Conservation (phyloP, 305 asterid species). For the Salvia sclarea region DNA sequence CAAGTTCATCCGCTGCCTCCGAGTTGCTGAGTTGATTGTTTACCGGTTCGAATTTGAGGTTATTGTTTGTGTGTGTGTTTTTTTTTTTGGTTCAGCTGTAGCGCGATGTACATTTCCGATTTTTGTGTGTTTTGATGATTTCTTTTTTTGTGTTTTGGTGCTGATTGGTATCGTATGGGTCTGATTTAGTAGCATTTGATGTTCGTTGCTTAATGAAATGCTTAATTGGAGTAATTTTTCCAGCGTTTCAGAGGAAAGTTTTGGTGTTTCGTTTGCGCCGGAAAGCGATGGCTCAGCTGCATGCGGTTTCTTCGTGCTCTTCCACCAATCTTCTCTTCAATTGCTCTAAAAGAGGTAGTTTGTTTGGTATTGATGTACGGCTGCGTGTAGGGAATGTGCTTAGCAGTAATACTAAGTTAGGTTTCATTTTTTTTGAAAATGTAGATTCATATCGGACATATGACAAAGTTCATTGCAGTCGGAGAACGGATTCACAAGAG, state of each 20-base stretch:
- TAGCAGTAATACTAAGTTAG: not conserved
- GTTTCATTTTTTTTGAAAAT: constrained; percentile 13
- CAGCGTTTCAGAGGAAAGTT: constrained; percentile 13
- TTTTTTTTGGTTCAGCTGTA: not conserved
- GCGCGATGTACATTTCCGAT: not conserved
- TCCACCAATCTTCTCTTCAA: constrained; percentile 40
- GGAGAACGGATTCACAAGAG: constrained; percentile 34
- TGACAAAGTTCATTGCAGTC: constrained; percentile 34
- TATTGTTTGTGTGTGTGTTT: not conserved
- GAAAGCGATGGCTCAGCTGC: constrained; percentile 56
- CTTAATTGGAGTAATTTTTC: too few species aligned
- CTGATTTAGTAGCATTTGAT: not conserved
- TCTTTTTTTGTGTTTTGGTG: not conserved
- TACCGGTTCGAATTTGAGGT: not conserved
- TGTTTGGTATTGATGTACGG: not conserved
- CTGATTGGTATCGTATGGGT: not conserved
- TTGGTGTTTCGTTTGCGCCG: not conserved
- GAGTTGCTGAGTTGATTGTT: not conserved
- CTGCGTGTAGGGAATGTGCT: not conserved
- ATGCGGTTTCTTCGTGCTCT: constrained; percentile 49
- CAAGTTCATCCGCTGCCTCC: not conserved
- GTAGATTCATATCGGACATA: constrained; percentile 36
- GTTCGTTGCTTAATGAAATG: constrained; percentile 7
- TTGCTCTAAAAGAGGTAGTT: constrained; percentile 42
- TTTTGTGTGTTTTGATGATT: not conserved